These are phyloP conservation scores for Xylariaceae sp. DNA, from an alignment of 2,329 filamentous ascomycete species.

Conservation along the genomic window DNA sequence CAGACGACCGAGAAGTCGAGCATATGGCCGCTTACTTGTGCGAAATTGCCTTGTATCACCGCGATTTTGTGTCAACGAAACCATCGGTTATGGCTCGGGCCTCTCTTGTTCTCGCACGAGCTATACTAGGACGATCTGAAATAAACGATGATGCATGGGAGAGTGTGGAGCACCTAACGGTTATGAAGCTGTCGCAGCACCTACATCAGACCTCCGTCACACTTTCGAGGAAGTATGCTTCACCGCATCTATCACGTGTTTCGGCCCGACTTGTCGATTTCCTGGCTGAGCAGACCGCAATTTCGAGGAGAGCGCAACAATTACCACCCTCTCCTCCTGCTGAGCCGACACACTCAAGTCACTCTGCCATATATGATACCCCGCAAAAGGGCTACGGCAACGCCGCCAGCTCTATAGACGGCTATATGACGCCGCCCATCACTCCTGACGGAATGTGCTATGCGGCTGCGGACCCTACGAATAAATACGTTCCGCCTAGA, in stretches of 20 bases:
- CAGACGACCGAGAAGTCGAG: conserved; percentile 79
- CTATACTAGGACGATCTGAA: conserved; percentile 77
- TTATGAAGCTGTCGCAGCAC: conserved; percentile 56
- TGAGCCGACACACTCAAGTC: conserved; percentile 49
- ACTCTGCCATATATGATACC: conserved; percentile 65
- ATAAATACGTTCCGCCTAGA: conserved; percentile 50
- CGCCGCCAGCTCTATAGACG: conserved; percentile 59
- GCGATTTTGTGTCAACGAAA: conserved; percentile 90
- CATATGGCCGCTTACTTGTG: conserved; percentile 92
- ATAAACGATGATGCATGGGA: conserved; percentile 73
- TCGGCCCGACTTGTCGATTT: conserved; percentile 56
- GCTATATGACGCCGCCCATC: conserved; percentile 80
- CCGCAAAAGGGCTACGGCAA: conserved; percentile 71
- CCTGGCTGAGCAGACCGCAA: conserved; percentile 55
- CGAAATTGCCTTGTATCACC: conserved; percentile 93
- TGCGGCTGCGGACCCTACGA: conserved; percentile 39
- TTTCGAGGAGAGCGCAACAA: conserved; percentile 43
- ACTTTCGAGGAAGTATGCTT: conserved; percentile 57
- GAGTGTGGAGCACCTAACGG: conserved; percentile 63
- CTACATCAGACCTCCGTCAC: conserved; percentile 56
- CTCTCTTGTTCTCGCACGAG: conserved; percentile 78
- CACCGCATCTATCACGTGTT: conserved; percentile 49
- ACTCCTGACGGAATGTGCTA: conserved; percentile 68
- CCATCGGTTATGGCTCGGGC: conserved; percentile 88
- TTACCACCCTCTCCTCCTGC: conserved; percentile 58